Evolutionary conservation across 495 filamentous ascomycete species (phyloP), one percentile per base, ranked within the genome.

Genomic region (Penicillium silybi): DNA sequence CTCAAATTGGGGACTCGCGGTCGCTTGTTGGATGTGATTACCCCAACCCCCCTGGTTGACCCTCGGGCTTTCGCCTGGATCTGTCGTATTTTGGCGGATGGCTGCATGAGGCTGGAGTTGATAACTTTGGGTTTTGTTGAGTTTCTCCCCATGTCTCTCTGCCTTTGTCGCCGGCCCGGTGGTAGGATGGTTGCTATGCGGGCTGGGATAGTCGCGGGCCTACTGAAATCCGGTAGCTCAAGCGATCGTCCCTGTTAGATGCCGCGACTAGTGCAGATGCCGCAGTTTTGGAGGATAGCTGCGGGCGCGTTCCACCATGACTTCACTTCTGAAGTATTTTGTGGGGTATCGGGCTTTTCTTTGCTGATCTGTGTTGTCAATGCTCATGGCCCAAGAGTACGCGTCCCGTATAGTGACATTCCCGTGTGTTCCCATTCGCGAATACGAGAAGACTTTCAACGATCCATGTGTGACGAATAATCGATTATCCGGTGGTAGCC

Each of bases 401-500:
- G 9, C 13, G 29, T 13, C 29, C 29, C 29, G 9, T 10, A 17
- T 43, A 2, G 20, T 43, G 41, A 22, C 1, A 22, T 43, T 2
- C 4, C 22, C 11, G 19, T 2, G 8, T 19, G 15, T 43, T 26
- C 20, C 13, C 8, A 43, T 15, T 25, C 20, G 41, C n/a, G 4
- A 3, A 1, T 41, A 11, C 4, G 13, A 32, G 11, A 8, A 11
- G 9, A 32, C 9, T 13, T 13, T 13, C 4, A 32, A 32, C 8
- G 37, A 16, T 18, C 37, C 18, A 2, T 0, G 18, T 18, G n/a
- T 10, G n/a, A 17, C 6, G 37, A 9, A 18, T 5, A 5, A 4
- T 18, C 3, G 6, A 39, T 18, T 7, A 35, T 25, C 54, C 54
- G 55, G 23, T 23, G 4, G 8, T 50, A 53, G 20, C 55, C 55